A percentile compares a stretch with the other conserved stretches of the same genome.
These are phyloP conservation scores for Aspergillus uvarum DNA, from an alignment of 2,329 filamentous ascomycete species.

Conservation along the genomic window DNA sequence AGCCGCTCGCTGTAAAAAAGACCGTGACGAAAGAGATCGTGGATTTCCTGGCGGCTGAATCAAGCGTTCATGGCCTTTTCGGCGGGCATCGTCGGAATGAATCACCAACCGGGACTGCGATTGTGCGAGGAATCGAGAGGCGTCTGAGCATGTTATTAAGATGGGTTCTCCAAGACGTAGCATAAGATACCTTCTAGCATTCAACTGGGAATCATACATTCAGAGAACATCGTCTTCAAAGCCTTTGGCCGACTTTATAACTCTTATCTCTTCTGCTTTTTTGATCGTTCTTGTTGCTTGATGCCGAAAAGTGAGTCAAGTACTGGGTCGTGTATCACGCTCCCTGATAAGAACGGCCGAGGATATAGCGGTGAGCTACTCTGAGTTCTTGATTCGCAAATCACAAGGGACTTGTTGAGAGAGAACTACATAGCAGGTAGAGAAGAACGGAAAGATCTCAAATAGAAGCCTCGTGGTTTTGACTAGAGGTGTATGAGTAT, in stretches of 20 bases:
- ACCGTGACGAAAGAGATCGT: slow-evolving; percentile 51
- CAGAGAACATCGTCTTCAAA: slow-evolving; percentile 67
- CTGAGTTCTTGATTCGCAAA: background rate
- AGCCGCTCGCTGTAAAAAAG: slow-evolving; percentile 53
- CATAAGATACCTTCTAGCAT: background rate
- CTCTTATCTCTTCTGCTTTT: background rate
- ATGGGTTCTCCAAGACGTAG: background rate
- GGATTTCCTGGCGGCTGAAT: slow-evolving; percentile 47
- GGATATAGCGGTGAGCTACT: slow-evolving; percentile 6
- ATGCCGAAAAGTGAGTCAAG: background rate
- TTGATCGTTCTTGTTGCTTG: background rate
- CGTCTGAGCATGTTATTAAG: slow-evolving; percentile 57
- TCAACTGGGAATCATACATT: slow-evolving; percentile 65
- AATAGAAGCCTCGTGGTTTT: background rate
- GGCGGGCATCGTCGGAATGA: slow-evolving; percentile 56
- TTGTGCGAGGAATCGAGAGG: slow-evolving; percentile 92
- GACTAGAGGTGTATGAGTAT: background rate
- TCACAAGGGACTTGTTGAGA: background rate
- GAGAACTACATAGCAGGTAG: background rate
- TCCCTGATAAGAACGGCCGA: background rate
- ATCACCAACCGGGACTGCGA: slow-evolving; percentile 88
- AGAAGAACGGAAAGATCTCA: background rate
- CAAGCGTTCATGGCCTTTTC: slow-evolving; percentile 50
- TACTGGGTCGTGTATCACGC: background rate
- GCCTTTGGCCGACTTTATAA: slow-evolving; percentile 23